These are phyloP conservation scores for Leccinum subrobustum DNA, from an alignment of 1,284 basidiomycete genomes.

Conservation along the genomic window DNA sequence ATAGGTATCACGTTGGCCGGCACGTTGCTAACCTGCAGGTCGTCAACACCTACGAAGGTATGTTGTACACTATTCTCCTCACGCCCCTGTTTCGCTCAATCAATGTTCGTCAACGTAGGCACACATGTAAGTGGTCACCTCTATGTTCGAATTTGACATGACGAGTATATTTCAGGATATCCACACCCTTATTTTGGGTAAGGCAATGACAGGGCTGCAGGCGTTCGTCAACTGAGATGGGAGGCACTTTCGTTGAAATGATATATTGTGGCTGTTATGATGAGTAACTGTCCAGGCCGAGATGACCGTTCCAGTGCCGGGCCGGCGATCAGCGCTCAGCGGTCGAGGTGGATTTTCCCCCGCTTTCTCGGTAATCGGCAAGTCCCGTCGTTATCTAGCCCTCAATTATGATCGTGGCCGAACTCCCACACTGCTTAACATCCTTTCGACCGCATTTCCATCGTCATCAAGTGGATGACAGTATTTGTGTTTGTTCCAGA, in stretches of 20 bases:
- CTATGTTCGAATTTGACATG: not conserved
- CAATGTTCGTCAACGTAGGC: constrained; percentile 24
- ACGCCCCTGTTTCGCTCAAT: constrained; percentile 4
- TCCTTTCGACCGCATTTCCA: not conserved
- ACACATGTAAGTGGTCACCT: constrained; percentile 26
- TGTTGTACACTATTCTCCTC: constrained; percentile 19
- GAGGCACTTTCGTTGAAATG: not conserved
- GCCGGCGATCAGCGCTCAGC: constrained; percentile 7
- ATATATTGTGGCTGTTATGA: not conserved
- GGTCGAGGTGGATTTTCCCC: not conserved
- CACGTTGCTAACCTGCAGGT: constrained; percentile 92
- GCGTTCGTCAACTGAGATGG: constrained; percentile 65
- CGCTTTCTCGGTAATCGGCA: not conserved
- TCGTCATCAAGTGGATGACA: not conserved
- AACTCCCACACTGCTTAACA: not conserved
- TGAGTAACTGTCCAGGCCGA: not conserved
- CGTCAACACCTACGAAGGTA: constrained; percentile 90
- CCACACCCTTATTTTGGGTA: constrained; percentile 86
- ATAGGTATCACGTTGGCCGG: constrained; percentile 83
- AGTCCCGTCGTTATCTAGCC: not conserved
- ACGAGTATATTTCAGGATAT: constrained; percentile 57
- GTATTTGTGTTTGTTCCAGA: not conserved
- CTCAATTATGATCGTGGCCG: not conserved
- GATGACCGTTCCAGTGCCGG: not conserved
- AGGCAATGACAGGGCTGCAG: constrained; percentile 84